Evolutionary conservation across 139 green algal genomes (phyloP).

Genomic region (Tetradesmus obliquus): DNA sequence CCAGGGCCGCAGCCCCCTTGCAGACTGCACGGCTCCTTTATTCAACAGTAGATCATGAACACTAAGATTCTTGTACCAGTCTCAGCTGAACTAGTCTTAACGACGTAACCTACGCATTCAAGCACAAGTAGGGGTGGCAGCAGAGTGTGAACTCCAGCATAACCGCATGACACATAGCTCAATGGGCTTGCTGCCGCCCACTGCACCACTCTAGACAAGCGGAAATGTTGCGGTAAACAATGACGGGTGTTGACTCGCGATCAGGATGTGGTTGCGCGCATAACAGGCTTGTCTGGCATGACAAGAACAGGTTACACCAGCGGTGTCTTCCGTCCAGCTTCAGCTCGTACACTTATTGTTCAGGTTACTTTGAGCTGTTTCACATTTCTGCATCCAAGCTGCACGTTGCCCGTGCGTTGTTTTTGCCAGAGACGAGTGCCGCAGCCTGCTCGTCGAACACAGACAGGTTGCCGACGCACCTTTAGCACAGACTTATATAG

Average conservation of each 20-base stretch:
- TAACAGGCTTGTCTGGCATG: constrained; percentile 1
- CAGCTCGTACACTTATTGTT: not conserved
- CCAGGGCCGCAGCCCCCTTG: not conserved
- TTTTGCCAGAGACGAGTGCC: not conserved
- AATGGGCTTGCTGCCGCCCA: no score
- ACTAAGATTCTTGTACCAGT: no score
- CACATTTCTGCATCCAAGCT: no score
- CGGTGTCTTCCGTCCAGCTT: not conserved
- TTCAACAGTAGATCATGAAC: no score
- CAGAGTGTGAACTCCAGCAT: no score
- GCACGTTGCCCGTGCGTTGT: no score
- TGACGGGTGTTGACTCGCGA: not conserved
- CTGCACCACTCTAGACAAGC: not conserved
- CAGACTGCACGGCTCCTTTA: not conserved
- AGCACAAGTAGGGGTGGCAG: no score
- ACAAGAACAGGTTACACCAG: not conserved
- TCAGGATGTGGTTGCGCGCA: not conserved
- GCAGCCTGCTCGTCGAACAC: not conserved
- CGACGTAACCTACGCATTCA: no score
- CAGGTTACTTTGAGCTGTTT: no score
- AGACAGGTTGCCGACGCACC: not conserved
- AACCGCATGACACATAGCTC: no score
- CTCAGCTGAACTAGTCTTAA: no score
- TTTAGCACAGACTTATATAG: no score
- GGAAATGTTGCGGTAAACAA: not conserved